phyloP scores from a whole-genome alignment of 2,329 filamentous ascomycete genomes.

The Fusarium devonianum region DNA sequence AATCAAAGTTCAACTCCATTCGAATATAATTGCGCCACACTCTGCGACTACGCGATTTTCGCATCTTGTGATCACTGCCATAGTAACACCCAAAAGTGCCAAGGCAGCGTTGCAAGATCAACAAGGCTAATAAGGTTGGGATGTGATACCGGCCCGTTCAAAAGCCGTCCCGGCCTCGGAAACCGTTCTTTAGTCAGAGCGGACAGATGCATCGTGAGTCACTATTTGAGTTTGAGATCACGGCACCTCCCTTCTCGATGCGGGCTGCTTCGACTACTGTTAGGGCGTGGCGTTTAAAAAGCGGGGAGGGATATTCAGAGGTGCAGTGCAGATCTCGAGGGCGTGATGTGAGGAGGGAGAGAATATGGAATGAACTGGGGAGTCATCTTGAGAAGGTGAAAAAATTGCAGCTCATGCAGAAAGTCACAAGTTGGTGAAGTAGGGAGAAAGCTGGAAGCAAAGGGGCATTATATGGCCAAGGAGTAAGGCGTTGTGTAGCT shows the following conservation, averaged over 20 bases:
- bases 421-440: background rate
- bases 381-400: too few relatives aligned
- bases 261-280: background rate
- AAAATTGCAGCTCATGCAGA: slow-evolving; percentile 12
- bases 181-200: background rate
- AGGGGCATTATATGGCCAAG: background rate
- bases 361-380: slow-evolving; percentile 1
- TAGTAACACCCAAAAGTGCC: slow-evolving; percentile 10
- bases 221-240: slow-evolving; percentile 1
- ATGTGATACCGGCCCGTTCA: background rate
- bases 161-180: background rate
- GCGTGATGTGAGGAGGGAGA: background rate
- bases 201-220: slow-evolving; percentile 5
- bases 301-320: slow-evolving; percentile 4
- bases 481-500: background rate
- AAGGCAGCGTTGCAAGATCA: slow-evolving; percentile 1
- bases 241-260: background rate
- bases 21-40: slow-evolving; percentile 14
- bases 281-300: slow-evolving; percentile 6
- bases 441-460: too few relatives aligned
- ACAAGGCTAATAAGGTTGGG: background rate
- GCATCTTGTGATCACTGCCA: slow-evolving; percentile 18
- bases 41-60: background rate
- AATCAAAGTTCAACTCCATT: slow-evolving; percentile 1
- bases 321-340: slow-evolving; percentile 11